Evolutionary conservation across 176 grass and related monocot species (phyloP).

Genomic region (Leersia perrieri): DNA sequence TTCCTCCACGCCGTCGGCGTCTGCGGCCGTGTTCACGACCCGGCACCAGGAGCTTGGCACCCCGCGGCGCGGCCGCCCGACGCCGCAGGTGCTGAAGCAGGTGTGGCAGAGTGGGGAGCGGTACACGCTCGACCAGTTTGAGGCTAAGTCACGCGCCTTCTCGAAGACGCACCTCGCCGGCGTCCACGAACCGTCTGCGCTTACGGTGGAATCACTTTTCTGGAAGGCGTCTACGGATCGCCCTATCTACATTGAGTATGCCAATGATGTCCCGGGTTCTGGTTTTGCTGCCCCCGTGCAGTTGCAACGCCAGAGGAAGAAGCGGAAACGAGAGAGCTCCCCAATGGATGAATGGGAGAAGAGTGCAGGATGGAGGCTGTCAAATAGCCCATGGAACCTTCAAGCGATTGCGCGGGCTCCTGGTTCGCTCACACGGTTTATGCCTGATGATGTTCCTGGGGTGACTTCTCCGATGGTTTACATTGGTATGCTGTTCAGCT

Average conservation of each 20-base stretch:
- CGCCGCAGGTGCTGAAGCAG: constrained; percentile 66
- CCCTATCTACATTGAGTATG: constrained; percentile 91
- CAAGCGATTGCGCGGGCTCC: constrained; percentile 79
- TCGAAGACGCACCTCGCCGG: constrained; percentile 51
- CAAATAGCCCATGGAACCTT: constrained; percentile 94
- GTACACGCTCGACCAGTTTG: constrained; percentile 88
- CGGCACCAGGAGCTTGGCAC: constrained; percentile 73
- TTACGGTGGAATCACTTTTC: constrained; percentile 77
- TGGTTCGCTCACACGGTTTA: constrained; percentile 87
- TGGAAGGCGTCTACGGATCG: constrained; percentile 71
- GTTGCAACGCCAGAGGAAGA: constrained; percentile 19
- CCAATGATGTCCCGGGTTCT: constrained; percentile 91
- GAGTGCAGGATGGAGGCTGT: constrained; percentile 61
- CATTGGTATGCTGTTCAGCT: constrained; percentile 95
- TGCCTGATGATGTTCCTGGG: constrained; percentile 89
- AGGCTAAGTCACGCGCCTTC: constrained; percentile 83
- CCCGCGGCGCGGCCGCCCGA: constrained; percentile 33
- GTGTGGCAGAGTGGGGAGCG: constrained; percentile 96
- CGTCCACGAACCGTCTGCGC: constrained; percentile 54
- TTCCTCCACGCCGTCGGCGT: not conserved
- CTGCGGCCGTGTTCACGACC: constrained; percentile 54
- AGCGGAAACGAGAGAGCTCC: constrained; percentile 34
- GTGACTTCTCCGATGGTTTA: constrained; percentile 98
- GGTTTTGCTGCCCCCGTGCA: constrained; percentile 55
- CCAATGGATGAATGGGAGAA: constrained; percentile 36